Evolutionary conservation across 345 rosid genomes (phyloP).

Genomic region (Aquilaria sinensis): DNA sequence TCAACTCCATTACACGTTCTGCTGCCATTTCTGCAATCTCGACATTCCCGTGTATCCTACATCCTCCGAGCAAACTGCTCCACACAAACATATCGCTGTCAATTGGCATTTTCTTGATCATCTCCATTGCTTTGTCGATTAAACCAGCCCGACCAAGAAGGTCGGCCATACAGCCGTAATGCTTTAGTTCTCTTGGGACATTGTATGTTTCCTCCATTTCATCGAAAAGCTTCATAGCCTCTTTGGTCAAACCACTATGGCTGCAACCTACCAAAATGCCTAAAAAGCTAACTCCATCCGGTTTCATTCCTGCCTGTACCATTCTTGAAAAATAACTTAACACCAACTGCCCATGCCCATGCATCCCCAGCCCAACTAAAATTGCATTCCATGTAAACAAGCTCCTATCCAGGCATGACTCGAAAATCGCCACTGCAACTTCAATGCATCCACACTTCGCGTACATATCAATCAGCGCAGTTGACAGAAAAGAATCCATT

Average conservation of each 20-base stretch:
- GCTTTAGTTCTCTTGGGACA: slow-evolving; percentile 49
- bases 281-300: slow-evolving; percentile 53
- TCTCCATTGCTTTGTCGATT: slow-evolving; percentile 51
- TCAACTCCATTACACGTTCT: slow-evolving; percentile 42
- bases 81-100: slow-evolving; percentile 53
- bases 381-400: slow-evolving; percentile 64
- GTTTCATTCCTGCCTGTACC: slow-evolving; percentile 41
- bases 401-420: slow-evolving; percentile 34
- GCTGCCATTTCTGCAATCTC: slow-evolving; percentile 67
- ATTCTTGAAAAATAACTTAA: slow-evolving; percentile 45
- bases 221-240: slow-evolving; percentile 49
- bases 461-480: slow-evolving; percentile 60
- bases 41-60: slow-evolving; percentile 65
- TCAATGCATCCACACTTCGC: slow-evolving; percentile 60
- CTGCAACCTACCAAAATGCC: slow-evolving; percentile 70
- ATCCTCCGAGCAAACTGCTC: slow-evolving; percentile 77
- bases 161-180: slow-evolving; percentile 76
- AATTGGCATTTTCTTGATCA: slow-evolving; percentile 49
- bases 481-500: slow-evolving; percentile 53
- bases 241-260: slow-evolving; percentile 58
- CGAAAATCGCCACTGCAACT: slow-evolving; percentile 38
- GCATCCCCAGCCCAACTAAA: slow-evolving; percentile 69
- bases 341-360: slow-evolving; percentile 37
- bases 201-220: slow-evolving; percentile 43
- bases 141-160: slow-evolving; percentile 68